Evolutionary conservation across 805 yeast species (phyloP), one percentile per base, ranked within the genome.

Genomic region (Yamadazyma scolyti): DNA sequence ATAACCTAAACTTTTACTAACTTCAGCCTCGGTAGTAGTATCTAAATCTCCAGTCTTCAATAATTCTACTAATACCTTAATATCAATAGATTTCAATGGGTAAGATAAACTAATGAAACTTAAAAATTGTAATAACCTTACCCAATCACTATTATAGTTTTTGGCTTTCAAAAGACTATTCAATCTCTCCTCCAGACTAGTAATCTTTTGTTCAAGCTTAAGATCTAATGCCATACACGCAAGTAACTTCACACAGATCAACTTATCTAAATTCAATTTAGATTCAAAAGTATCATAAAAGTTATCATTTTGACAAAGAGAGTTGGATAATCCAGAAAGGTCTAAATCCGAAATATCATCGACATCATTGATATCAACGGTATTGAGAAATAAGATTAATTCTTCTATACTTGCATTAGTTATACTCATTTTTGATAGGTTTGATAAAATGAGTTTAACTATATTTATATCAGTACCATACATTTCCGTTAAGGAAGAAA

Each of bases 1-100:
- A 37, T 73, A 64, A 2, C 84, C 82, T 17, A 77, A 48, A 0
- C 80, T 64, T 28, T 68, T 65, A 1, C 82, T 71, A 2, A 82
- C 67, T 14, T 73, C 72, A 6, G 61, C 40, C 31, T 63, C 64
- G 4, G 70, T 46, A 4, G 50, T 34, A 6, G 54, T 55, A 21
- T 68, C 70, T 8, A 61, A 50, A 4, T 41, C 43, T 7, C 47
- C 48, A 37, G 68, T 47, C 36, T 57, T 45, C 12, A 41, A 30
- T 3, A 41, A 14, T 4, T 11, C 16, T n/a, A 35, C 21, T 23
- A 41, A 23, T 5, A 20, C 13, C 6, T 27, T 26, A 7, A 35
- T 17, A 11, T 37, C 24, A 16, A 41, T 21, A 6, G 25, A 23
- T 6, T 23, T 16, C 15, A 41, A 10, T 4, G 22, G 19, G 9